phyloP scores from a whole-genome alignment of 2,329 filamentous ascomycete genomes.

The Mycogone perniciosa region DNA sequence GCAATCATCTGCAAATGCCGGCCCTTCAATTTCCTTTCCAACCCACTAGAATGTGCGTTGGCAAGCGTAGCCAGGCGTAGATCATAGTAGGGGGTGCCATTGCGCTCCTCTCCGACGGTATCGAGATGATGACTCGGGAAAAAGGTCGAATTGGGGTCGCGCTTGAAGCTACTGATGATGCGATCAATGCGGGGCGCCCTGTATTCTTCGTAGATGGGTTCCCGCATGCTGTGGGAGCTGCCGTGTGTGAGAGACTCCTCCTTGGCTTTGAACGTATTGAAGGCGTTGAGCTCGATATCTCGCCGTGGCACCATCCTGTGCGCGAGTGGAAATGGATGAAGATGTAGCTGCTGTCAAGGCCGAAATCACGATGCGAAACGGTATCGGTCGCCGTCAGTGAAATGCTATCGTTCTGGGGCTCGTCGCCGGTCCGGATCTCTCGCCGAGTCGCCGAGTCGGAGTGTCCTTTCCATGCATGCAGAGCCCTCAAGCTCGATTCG shows the following conservation, averaged over 20 bases:
- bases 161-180: constrained; percentile 57
- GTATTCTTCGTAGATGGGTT: constrained; percentile 38
- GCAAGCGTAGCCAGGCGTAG: constrained; percentile 51
- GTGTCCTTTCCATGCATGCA: too few relatives aligned
- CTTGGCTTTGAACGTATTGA: constrained; percentile 50
- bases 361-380: neutral
- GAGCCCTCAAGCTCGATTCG: too few relatives aligned
- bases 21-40: constrained; percentile 72
- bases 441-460: too few relatives aligned
- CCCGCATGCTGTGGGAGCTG: constrained; percentile 46
- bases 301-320: constrained; percentile 32
- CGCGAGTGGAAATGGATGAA: neutral
- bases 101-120: constrained; percentile 20
- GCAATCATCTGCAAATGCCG: constrained; percentile 97
- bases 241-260: constrained; percentile 49
- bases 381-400: too few relatives aligned
- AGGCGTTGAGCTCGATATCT: constrained; percentile 51
- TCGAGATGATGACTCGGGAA: constrained; percentile 38
- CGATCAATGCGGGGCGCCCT: constrained; percentile 32
- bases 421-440: too few relatives aligned
- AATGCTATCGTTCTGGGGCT: too few relatives aligned
- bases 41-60: constrained; percentile 67
- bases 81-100: constrained; percentile 47
- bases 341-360: neutral
- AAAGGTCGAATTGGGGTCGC: constrained; percentile 48